phyloP scores from a whole-genome alignment of 2,329 filamentous ascomycete genomes.

The Sarocladium oryzae region DNA sequence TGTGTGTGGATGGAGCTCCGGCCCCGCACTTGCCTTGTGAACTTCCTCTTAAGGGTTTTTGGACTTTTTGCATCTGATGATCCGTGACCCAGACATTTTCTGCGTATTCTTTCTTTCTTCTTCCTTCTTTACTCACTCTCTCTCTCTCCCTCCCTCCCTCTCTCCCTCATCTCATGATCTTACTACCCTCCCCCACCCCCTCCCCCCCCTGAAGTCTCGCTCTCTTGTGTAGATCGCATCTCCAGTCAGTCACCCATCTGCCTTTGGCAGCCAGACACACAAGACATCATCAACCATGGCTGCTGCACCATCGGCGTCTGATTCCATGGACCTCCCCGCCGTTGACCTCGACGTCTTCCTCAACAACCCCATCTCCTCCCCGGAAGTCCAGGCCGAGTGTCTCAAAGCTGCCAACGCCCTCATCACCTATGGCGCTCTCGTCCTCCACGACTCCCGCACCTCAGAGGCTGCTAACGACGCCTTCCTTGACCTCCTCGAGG shows the following conservation, averaged over 20 bases:
- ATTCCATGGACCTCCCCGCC: conserved; percentile 50
- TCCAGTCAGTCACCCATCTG: no score
- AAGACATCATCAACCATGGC: conserved; percentile 8
- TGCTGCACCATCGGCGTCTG: background rate
- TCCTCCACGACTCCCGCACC: conserved; percentile 54
- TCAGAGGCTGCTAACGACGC: conserved; percentile 46
- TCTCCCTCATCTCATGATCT: no score
- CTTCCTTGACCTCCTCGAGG: conserved; percentile 57
- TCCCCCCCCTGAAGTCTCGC: no score
- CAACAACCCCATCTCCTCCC: conserved; percentile 31
- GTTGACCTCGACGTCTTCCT: conserved; percentile 55
- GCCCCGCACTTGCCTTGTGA: background rate
- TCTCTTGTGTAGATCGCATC: no score
- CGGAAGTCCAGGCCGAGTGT: conserved; percentile 44
- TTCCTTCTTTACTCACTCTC: background rate
- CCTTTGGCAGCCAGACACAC: no score
- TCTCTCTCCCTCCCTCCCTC: no score
- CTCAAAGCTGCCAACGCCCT: conserved; percentile 47
- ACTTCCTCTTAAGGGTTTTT: conserved; percentile 3
- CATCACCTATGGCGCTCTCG: conserved; percentile 50
- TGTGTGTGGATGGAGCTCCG: background rate
- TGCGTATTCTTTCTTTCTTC: background rate
- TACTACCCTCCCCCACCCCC: no score
- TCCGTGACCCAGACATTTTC: no score
- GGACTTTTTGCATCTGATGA: background rate